Evolutionary conservation across 148 eudicot genomes (phyloP).

Genomic region (Fallopia convolvulus): DNA sequence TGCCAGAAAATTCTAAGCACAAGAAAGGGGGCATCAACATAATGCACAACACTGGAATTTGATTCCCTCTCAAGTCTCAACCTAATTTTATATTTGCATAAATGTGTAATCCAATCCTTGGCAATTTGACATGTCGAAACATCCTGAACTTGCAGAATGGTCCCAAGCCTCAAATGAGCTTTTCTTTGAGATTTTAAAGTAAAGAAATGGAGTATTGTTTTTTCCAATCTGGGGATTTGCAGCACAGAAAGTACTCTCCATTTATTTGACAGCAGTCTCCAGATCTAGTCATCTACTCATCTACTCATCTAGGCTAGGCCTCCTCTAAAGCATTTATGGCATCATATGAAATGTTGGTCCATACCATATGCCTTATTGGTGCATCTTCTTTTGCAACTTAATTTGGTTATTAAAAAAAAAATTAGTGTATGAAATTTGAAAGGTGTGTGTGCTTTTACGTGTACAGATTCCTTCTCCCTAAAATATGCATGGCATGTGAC

Average conservation of each 20-base stretch:
- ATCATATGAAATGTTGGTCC: neutral
- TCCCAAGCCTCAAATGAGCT: neutral
- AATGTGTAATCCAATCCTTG: neutral
- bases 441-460: conserved; percentile 4
- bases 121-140: conserved; percentile 2
- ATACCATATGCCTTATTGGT: neutral
- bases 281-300: neutral
- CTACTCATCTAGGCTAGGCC: no score
- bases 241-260: neutral
- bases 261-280: neutral
- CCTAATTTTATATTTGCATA: neutral
- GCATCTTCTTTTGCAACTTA: conserved; percentile 8
- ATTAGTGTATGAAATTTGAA: neutral
- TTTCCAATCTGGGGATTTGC: conserved; percentile 1
- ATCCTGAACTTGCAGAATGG: conserved; percentile 1
- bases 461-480: neutral
- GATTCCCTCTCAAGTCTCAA: conserved; percentile 2
- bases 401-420: neutral
- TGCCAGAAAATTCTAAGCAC: neutral
- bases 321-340: no score
- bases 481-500: conserved; percentile 12
- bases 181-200: no score
- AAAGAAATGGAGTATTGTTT: neutral
- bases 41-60: conserved; percentile 3
- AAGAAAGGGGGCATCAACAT: neutral